phyloP scores from a whole-genome alignment of 345 rosid species.

The Gossypium sturtianum region DNA sequence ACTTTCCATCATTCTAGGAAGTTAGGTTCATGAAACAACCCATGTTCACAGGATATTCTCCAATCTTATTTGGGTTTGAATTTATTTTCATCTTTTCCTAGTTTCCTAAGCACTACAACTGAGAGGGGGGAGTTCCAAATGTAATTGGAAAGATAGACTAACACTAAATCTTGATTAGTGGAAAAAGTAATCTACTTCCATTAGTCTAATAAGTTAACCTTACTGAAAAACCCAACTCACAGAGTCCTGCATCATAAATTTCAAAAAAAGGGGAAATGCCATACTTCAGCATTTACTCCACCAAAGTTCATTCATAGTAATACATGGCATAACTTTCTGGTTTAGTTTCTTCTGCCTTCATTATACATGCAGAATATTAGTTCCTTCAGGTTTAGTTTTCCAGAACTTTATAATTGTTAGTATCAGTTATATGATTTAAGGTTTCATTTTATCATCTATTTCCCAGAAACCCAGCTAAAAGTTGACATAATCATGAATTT shows the following conservation, averaged over 20 bases:
- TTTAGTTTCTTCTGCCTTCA: neutral
- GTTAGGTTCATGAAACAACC: neutral
- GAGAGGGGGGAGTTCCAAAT: neutral
- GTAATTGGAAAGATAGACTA: neutral
- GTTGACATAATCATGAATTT: constrained; percentile 2
- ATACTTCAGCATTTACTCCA: neutral
- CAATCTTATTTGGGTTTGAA: neutral
- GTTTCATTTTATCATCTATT: neutral
- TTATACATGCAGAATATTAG: neutral
- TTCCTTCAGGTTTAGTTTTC: neutral
- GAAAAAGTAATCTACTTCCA: neutral
- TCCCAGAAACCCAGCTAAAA: constrained; percentile 1
- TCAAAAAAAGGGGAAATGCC: neutral
- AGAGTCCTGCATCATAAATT: neutral
- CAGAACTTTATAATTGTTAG: neutral
- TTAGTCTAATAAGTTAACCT: neutral
- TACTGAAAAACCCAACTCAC: neutral
- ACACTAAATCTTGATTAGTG: neutral
- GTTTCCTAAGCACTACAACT: neutral
- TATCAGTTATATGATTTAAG: constrained; percentile 3
- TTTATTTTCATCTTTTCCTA: neutral
- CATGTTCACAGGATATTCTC: neutral
- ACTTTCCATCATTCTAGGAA: neutral
- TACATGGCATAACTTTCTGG: neutral
- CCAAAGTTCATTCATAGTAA: neutral